Conservation (phyloP, 2,329 filamentous ascomycete species). For the Thelonectria discophora region DNA sequence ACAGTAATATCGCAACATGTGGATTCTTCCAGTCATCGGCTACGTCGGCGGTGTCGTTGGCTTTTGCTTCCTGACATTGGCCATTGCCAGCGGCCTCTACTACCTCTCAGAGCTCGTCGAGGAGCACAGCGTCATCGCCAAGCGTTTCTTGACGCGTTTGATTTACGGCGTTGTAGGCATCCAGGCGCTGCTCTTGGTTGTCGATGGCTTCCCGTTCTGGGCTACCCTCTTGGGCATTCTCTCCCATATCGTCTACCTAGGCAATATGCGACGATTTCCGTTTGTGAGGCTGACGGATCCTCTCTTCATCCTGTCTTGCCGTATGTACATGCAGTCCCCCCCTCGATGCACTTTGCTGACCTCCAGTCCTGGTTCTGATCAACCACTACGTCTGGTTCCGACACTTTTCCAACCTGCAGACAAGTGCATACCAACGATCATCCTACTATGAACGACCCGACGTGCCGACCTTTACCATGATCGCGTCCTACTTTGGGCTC, state of each 20-base stretch:
- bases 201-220: constrained; percentile 86
- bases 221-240: constrained; percentile 78
- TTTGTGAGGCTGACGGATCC: constrained; percentile 89
- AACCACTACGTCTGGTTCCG: constrained; percentile 98
- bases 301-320: constrained; percentile 83
- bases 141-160: constrained; percentile 82
- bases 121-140: constrained; percentile 93
- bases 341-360: constrained; percentile 15
- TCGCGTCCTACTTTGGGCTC: constrained; percentile 93
- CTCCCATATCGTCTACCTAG: constrained; percentile 86
- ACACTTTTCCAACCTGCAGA: constrained; percentile 78
- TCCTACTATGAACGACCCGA: constrained; percentile 70
- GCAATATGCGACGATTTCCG: constrained; percentile 79
- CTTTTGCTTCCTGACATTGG: constrained; percentile 93
- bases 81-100: constrained; percentile 97
- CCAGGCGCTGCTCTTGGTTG: constrained; percentile 76
- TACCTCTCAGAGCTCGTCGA: constrained; percentile 98
- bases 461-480: constrained; percentile 88
- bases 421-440: constrained; percentile 64
- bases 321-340: constrained; percentile 59
- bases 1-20: constrained; percentile 69
- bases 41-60: constrained; percentile 87
- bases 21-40: constrained; percentile 92
- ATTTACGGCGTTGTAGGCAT: constrained; percentile 84
- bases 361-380: constrained; percentile 76